Evolutionary conservation across 352 stramenopile species (phyloP), one percentile per base, ranked within the genome.

Genomic region (Pythium sukuiense): DNA sequence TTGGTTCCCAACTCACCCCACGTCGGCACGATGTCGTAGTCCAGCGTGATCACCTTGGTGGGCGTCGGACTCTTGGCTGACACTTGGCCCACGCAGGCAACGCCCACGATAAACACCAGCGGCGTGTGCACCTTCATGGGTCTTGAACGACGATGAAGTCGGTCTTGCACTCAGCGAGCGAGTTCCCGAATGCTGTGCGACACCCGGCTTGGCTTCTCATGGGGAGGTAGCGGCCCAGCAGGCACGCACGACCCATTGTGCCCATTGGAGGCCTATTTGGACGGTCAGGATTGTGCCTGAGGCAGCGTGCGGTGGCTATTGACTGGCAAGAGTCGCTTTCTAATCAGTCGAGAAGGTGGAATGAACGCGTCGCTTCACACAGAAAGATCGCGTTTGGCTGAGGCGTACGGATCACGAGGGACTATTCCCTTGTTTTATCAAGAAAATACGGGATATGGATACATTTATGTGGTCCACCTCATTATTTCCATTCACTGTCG

Each of bases 401-500:
- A 24, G 20, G 20, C 20, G 20, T 24, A 24, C 20, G 20, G 20
- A 24, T 24, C 41, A 26, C 4, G 41, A 26, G 18, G 41, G 41
- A 24, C 20, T 24, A 24, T 24, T 35, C 13, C 27, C 48, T 33
- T 11, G 6, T 30, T 30, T 35, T 4, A 9, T 9, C 16, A 53
- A 24, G 8, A 26, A 5, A 26, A 48, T 14, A 2, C 5, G 53
- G 53, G 32, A 46, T 4, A 26, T 50, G 37, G n/a, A 1, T 61
- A 61, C 18, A 49, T 53, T 53, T 53, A 16, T 53, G n/a, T 53
- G n/a, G n/a, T 53, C 12, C 26, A 30, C 45, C 20, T 24, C 53
- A 20, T 67, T 53, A 67, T 30, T 61, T 67, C 61, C 61, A 67
- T 29, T 65, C 49, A 37, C 37, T 46, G 46, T 63, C 63, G 27